Percentiles rank a stretch among this genome's conserved stretches.
phyloP scores from a whole-genome alignment of 2,329 filamentous ascomycete genomes.

The Colletotrichum sp. region DNA sequence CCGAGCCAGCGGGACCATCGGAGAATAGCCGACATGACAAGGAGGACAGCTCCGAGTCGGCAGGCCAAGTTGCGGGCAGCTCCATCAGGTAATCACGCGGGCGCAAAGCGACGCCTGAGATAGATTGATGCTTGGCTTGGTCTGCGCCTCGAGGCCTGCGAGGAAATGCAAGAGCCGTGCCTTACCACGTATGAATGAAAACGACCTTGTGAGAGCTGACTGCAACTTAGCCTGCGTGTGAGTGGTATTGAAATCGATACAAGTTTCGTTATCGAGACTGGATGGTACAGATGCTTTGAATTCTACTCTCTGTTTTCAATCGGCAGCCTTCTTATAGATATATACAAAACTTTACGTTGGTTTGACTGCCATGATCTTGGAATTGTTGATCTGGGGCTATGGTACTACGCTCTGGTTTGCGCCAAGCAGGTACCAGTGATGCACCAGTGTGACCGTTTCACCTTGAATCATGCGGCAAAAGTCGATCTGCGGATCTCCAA shows the following conservation, averaged over 20 bases:
- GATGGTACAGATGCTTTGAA: accelerated
- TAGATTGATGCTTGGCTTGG: neutral
- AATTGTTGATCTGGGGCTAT: neutral
- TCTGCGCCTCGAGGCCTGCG: neutral
- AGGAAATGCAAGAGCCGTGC: accelerated
- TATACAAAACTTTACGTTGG: accelerated
- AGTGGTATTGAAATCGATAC: accelerated
- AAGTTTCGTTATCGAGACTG: accelerated
- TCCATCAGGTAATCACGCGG: neutral
- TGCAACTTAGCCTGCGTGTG: neutral
- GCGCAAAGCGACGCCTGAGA: neutral
- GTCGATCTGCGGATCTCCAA: neutral
- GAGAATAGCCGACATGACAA: neutral
- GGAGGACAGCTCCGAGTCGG: neutral
- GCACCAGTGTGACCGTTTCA: neutral
- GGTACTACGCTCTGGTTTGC: neutral
- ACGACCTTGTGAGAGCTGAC: neutral
- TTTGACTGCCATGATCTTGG: neutral
- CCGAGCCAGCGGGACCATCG: neutral
- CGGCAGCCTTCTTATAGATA: neutral
- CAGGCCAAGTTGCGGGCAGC: neutral
- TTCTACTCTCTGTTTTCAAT: accelerated
- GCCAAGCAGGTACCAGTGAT: neutral
- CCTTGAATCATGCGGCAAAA: neutral
- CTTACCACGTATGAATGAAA: neutral